Evolutionary conservation across 257 asterid species (phyloP).

Genomic region (Hygrophila difformis): DNA sequence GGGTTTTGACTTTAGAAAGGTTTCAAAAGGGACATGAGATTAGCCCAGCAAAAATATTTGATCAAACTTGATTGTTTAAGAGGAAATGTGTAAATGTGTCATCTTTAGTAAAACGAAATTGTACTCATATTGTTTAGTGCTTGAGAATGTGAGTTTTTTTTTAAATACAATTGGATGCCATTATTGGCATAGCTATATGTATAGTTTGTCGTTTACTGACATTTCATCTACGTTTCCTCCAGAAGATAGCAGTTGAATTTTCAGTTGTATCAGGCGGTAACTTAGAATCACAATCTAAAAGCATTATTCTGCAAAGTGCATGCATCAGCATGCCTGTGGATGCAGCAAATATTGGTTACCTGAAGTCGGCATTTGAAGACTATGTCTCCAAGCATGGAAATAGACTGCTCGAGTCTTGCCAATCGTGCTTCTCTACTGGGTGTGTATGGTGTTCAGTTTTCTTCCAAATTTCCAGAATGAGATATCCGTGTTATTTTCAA

Average conservation of each 20-base stretch:
- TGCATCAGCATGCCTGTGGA: constrained; percentile 29
- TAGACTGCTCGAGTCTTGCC: constrained; percentile 39
- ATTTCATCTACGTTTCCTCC: constrained; percentile 21
- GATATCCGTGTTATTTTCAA: constrained; percentile 1
- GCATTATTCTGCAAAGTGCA: constrained; percentile 32
- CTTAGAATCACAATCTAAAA: constrained; percentile 27
- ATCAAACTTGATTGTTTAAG: no score
- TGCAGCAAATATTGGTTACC: constrained; percentile 36
- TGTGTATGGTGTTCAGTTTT: constrained; percentile 22
- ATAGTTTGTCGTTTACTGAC: constrained; percentile 19
- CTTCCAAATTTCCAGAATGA: constrained; percentile 6
- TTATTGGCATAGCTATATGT: background rate
- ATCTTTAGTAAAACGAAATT: no score
- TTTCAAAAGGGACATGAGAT: no score
- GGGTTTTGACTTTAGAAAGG: no score
- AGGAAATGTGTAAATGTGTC: no score
- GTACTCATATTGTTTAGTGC: no score
- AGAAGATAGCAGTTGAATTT: constrained; percentile 74
- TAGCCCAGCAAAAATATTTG: no score
- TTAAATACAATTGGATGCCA: no score
- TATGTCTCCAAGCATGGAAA: constrained; percentile 61
- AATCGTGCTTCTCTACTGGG: constrained; percentile 53
- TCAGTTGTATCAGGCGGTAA: constrained; percentile 35
- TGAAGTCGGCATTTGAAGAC: constrained; percentile 63
- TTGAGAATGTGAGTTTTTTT: no score